Percentiles rank a stretch among this genome's conserved stretches.
phyloP scores from a whole-genome alignment of 306 rosid species.

The Cercis canadensis region DNA sequence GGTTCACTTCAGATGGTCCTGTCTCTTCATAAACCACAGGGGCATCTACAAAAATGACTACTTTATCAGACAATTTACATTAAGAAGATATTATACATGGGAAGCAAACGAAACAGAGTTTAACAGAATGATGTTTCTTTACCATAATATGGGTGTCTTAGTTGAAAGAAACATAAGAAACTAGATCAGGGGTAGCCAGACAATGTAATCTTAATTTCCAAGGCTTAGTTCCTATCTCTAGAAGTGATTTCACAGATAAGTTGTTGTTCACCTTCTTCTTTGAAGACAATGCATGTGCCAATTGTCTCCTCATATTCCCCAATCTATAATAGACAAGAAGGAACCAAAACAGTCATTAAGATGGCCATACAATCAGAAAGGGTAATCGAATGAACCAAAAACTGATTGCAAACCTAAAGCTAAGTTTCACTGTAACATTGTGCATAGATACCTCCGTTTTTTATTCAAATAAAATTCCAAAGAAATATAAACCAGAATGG shows the following conservation, averaged over 20 bases:
- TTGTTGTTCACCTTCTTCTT: slow-evolving; percentile 60
- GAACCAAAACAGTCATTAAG: slow-evolving; percentile 16
- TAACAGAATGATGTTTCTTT: neutral
- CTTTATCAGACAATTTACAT: slow-evolving; percentile 32
- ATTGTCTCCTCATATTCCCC: slow-evolving; percentile 82
- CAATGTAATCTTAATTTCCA: neutral
- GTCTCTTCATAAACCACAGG: slow-evolving; percentile 70
- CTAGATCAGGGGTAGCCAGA: neutral
- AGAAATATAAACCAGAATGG: slow-evolving; percentile 5
- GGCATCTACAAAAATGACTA: slow-evolving; percentile 48
- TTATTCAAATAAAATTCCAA: slow-evolving; percentile 7
- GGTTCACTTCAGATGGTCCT: slow-evolving; percentile 70
- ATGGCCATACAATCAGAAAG: slow-evolving; percentile 10
- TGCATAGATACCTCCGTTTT: neutral
- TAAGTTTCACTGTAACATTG: neutral
- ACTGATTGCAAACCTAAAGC: neutral
- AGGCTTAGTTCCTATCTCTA: neutral
- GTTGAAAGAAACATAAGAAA: too few relatives aligned
- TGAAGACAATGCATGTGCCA: slow-evolving; percentile 73
- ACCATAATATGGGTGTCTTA: neutral
- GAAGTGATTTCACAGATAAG: slow-evolving; percentile 14
- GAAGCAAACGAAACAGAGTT: slow-evolving; percentile 4
- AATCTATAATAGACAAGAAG: slow-evolving; percentile 50
- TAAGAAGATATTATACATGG: neutral
- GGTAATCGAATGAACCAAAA: neutral